A percentile compares a stretch with the other conserved stretches of the same genome.
phyloP scores from a whole-genome alignment of 148 eudicot genomes.

The Camellia granthamiana region DNA sequence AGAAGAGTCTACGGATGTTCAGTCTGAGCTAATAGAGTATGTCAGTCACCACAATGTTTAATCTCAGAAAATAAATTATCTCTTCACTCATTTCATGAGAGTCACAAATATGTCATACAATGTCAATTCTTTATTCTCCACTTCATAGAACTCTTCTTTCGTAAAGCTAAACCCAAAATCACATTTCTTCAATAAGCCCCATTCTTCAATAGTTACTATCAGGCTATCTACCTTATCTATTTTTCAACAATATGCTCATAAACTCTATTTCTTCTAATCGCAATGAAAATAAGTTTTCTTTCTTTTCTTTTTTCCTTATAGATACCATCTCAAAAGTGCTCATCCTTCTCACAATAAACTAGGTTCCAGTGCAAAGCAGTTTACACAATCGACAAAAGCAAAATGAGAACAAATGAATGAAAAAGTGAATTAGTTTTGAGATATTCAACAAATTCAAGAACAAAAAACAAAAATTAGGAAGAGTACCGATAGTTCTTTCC shows the following conservation, averaged over 20 bases:
- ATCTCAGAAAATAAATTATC: neutral
- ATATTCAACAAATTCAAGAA: neutral
- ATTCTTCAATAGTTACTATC: neutral
- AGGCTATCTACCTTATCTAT: neutral
- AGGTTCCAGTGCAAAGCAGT: neutral
- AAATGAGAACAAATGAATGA: neutral
- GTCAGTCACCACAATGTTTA: neutral
- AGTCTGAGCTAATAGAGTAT: neutral
- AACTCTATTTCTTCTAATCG: neutral
- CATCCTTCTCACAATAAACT: neutral
- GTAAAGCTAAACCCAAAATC: neutral
- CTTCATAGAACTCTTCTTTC: neutral
- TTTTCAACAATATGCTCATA: neutral
- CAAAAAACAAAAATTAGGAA: neutral
- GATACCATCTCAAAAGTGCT: too few species aligned
- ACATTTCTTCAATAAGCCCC: neutral
- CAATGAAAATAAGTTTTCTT: too few species aligned
- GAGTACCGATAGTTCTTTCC: slow-evolving; percentile 89
- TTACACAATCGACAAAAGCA: too few species aligned
- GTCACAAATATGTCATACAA: neutral
- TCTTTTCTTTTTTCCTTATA: too few species aligned
- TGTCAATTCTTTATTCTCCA: neutral
- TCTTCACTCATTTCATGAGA: neutral
- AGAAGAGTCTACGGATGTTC: neutral
- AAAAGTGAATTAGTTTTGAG: neutral